phyloP scores from a whole-genome alignment of 108 stramenopile species.

The Schizochytrium sp. region DNA sequence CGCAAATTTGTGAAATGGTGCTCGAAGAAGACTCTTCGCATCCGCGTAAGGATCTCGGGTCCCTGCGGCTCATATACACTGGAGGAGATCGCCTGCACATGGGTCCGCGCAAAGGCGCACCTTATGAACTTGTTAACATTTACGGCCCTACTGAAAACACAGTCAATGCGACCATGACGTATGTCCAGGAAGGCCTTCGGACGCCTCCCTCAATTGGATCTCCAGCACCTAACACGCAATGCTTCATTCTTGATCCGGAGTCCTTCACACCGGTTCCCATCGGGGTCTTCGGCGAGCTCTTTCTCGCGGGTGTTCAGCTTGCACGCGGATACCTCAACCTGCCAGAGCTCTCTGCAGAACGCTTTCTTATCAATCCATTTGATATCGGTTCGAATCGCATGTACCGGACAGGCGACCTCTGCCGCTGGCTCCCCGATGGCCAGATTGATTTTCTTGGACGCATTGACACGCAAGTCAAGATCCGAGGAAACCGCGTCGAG shows the following conservation, averaged over 20 bases:
- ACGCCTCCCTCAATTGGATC: background rate
- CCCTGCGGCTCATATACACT: background rate
- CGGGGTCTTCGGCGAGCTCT: background rate
- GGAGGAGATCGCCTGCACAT: conserved; percentile 2
- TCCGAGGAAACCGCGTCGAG: conserved; percentile 28
- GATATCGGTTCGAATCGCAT: background rate
- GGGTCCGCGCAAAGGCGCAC: background rate
- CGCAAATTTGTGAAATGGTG: conserved; percentile 5
- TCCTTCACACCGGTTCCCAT: background rate
- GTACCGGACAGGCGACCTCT: conserved; percentile 29
- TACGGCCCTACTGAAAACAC: background rate
- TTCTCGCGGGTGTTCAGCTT: background rate
- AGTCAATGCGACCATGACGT: background rate
- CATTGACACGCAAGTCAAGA: conserved; percentile 26
- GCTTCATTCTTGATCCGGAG: background rate
- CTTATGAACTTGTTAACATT: background rate
- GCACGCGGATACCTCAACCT: background rate
- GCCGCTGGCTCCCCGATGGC: conserved; percentile 21
- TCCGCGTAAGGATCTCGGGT: background rate
- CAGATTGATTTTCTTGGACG: conserved; percentile 26
- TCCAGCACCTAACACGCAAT: background rate
- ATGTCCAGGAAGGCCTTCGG: background rate
- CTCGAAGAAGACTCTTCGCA: background rate
- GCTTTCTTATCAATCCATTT: background rate
- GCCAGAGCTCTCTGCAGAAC: background rate